These are phyloP conservation scores for Cyberlindnera americana DNA, from an alignment of 805 yeast species.

Conservation along the genomic window DNA sequence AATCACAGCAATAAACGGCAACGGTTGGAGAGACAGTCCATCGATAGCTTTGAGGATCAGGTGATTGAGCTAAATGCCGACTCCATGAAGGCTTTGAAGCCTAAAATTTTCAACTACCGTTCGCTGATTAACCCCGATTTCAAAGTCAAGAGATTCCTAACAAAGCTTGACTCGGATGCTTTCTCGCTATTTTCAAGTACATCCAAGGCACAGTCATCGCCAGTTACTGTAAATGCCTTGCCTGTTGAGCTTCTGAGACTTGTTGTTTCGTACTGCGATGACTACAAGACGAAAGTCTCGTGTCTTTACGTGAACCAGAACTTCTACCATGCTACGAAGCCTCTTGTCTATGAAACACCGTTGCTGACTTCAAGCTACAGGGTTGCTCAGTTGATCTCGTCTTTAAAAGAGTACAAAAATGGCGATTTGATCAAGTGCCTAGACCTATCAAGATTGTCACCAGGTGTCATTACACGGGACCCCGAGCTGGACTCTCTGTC, in stretches of 20 bases:
- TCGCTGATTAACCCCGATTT: constrained; percentile 21
- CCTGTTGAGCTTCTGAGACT: constrained; percentile 33
- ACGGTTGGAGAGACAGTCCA: neutral
- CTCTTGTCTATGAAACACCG: constrained; percentile 52
- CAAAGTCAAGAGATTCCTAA: constrained; percentile 26
- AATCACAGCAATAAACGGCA: constrained; percentile 3
- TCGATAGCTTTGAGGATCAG: too few relatives aligned
- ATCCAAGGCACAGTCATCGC: constrained; percentile 10
- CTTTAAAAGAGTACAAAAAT: constrained; percentile 54
- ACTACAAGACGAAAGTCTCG: constrained; percentile 39
- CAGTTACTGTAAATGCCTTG: constrained; percentile 26
- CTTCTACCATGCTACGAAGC: constrained; percentile 50
- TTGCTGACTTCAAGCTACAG: constrained; percentile 67
- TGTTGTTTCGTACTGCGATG: constrained; percentile 28
- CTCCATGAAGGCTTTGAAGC: neutral
- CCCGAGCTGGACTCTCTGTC: constrained; percentile 6
- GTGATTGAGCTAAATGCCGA: constrained; percentile 4
- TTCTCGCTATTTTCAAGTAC: constrained; percentile 30
- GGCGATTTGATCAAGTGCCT: constrained; percentile 54
- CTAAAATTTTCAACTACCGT: constrained; percentile 16
- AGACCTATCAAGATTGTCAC: constrained; percentile 50
- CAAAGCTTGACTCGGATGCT: constrained; percentile 31
- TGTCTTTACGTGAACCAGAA: constrained; percentile 49
- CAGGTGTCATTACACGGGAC: constrained; percentile 34
- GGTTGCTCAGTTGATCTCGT: constrained; percentile 73